These are phyloP conservation scores for Stagonosporopsis tanaceti DNA, from an alignment of 2,329 filamentous ascomycete genomes.

Conservation along the genomic window DNA sequence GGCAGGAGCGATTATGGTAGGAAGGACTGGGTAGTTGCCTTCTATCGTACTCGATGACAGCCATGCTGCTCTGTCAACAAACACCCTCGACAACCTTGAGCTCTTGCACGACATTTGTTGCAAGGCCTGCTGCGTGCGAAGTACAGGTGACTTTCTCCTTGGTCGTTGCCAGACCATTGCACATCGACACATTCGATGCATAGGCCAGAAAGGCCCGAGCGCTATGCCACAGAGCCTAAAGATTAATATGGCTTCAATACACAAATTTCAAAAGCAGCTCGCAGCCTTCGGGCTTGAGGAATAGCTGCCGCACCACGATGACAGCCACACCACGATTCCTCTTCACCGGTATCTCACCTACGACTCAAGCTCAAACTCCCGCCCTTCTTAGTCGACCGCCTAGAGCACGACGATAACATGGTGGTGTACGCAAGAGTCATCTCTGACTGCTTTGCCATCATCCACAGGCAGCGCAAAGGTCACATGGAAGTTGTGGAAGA, in stretches of 20 bases:
- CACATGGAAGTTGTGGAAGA: background rate
- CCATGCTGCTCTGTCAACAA: background rate
- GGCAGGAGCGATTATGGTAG: background rate
- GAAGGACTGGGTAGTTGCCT: background rate
- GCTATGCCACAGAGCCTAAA: background rate
- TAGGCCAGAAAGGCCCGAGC: background rate
- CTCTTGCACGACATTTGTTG: background rate
- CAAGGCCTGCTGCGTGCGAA: background rate
- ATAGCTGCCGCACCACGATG: background rate
- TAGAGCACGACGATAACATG: background rate
- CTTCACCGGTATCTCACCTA: conserved; percentile 1
- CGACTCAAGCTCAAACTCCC: background rate
- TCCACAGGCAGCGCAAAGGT: background rate
- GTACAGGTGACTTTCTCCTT: background rate
- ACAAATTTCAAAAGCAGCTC: background rate
- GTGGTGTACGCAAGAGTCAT: conserved; percentile 1
- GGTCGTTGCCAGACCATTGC: background rate
- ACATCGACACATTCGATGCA: background rate
- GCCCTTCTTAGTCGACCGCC: background rate
- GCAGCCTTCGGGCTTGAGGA: background rate
- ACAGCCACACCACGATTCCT: background rate
- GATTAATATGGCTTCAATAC: background rate
- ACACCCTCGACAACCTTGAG: background rate
- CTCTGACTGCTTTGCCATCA: background rate
- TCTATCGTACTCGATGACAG: background rate